A percentile compares a stretch with the other conserved stretches of the same genome.
Evolutionary conservation across 139 green algal species (phyloP).

Genomic region (Auxenochlorella protothecoides): DNA sequence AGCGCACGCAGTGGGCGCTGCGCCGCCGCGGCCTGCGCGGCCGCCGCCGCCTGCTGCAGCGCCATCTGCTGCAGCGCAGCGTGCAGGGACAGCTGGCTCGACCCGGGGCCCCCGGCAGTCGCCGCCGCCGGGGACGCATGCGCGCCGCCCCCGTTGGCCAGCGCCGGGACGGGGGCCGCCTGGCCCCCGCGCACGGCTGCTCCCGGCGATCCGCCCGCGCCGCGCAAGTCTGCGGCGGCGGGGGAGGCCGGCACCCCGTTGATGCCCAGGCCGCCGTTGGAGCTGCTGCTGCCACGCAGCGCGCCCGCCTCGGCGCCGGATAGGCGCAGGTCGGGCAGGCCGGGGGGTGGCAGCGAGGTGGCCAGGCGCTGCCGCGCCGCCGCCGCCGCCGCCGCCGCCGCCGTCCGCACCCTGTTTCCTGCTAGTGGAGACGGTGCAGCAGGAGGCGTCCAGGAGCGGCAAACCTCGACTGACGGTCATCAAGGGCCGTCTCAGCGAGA

Average conservation of each 20-base stretch:
- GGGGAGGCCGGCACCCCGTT: background rate
- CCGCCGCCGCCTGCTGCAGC: slow-evolving; percentile 9
- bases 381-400: background rate
- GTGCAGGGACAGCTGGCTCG: background rate
- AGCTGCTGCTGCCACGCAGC: too few relatives aligned
- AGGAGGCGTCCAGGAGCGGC: too few relatives aligned
- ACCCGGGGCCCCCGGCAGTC: background rate
- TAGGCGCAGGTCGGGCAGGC: too few relatives aligned
- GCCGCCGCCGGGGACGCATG: background rate
- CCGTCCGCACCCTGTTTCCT: slow-evolving; percentile 4
- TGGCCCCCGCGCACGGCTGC: background rate
- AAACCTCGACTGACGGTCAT: too few relatives aligned
- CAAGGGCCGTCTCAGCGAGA: too few relatives aligned
- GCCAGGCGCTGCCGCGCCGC: slow-evolving; percentile 6
- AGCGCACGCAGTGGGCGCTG: slow-evolving; percentile 13
- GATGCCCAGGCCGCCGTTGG: background rate
- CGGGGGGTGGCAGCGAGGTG: background rate
- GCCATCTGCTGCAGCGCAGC: slow-evolving; percentile 13
- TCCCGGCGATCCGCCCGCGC: background rate
- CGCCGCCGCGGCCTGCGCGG: background rate
- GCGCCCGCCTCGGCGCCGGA: too few relatives aligned
- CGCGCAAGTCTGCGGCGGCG: background rate
- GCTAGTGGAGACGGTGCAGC: too few relatives aligned
- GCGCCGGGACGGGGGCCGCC: background rate
- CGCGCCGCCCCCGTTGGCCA: background rate